A percentile compares a stretch with the other conserved stretches of the same genome.
Evolutionary conservation across 345 rosid species (phyloP).

Genomic region (Aethionema arabicum): DNA sequence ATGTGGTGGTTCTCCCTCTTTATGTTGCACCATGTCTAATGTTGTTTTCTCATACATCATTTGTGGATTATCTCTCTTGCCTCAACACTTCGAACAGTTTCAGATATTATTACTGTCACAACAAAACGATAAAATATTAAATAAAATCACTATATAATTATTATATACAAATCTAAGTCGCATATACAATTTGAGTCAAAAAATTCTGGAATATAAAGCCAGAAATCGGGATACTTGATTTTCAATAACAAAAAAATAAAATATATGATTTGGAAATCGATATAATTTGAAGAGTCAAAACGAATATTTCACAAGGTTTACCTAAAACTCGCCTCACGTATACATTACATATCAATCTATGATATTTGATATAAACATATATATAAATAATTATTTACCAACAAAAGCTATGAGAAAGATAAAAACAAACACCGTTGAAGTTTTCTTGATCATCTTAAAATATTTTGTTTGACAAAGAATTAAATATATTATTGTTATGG

Average conservation of each 20-base stretch:
- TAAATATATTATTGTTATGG: neutral
- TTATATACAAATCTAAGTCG: neutral
- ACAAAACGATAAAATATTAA: neutral
- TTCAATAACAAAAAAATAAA: no score
- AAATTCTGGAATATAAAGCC: no score
- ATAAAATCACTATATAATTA: no score
- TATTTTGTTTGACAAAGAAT: neutral
- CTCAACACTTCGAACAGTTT: slow-evolving; percentile 12
- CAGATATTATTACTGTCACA: slow-evolving; percentile 19
- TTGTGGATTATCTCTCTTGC: neutral
- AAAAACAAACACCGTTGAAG: slow-evolving; percentile 1
- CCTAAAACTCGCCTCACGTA: no score
- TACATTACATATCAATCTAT: no score
- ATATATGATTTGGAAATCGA: no score
- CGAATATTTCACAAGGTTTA: no score
- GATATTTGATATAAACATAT: neutral
- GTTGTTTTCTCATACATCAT: neutral
- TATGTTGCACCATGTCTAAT: neutral
- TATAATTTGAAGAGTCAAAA: no score
- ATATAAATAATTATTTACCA: neutral
- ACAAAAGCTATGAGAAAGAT: slow-evolving; percentile 13
- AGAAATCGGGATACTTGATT: no score
- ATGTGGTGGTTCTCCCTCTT: neutral
- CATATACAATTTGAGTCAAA: neutral
- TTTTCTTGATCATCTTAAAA: neutral